phyloP scores from a whole-genome alignment of 2,329 filamentous ascomycete genomes.

The Fusarium nelsonii region DNA sequence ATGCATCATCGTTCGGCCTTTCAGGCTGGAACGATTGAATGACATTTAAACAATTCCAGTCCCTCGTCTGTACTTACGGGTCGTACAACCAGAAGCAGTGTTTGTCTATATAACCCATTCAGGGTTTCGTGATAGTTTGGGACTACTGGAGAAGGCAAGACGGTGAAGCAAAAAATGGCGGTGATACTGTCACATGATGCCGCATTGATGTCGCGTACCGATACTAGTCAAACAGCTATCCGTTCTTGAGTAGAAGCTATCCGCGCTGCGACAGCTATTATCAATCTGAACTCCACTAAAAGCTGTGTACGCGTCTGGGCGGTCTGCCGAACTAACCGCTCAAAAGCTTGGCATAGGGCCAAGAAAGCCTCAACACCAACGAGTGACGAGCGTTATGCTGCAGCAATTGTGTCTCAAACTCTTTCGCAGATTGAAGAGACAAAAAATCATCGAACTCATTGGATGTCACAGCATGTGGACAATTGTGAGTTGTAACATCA shows the following conservation, averaged over 20 bases:
- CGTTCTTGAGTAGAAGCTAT: not conserved
- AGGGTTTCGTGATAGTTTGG: not conserved
- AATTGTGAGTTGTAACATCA: not conserved
- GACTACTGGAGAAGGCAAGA: not conserved
- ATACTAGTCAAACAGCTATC: not conserved
- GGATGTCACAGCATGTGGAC: not conserved
- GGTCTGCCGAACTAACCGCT: slow-evolving; percentile 23
- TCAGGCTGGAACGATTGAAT: no score
- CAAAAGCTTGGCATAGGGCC: slow-evolving; percentile 14
- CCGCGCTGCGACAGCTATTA: not conserved
- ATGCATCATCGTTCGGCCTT: no score
- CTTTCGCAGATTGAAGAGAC: not conserved
- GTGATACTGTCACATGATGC: not conserved
- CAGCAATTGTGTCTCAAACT: not conserved
- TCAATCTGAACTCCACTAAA: slow-evolving; percentile 4
- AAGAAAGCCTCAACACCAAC: not conserved
- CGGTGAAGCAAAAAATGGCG: not conserved
- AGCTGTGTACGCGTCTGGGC: slow-evolving; percentile 14
- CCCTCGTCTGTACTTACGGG: no score
- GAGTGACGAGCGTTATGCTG: not conserved
- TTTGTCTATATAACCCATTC: not conserved
- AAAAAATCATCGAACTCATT: not conserved
- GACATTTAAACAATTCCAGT: no score
- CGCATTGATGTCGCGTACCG: not conserved
- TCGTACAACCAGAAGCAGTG: no score